phyloP scores from a whole-genome alignment of 331 rosid species.

The Spiraea crenata region DNA sequence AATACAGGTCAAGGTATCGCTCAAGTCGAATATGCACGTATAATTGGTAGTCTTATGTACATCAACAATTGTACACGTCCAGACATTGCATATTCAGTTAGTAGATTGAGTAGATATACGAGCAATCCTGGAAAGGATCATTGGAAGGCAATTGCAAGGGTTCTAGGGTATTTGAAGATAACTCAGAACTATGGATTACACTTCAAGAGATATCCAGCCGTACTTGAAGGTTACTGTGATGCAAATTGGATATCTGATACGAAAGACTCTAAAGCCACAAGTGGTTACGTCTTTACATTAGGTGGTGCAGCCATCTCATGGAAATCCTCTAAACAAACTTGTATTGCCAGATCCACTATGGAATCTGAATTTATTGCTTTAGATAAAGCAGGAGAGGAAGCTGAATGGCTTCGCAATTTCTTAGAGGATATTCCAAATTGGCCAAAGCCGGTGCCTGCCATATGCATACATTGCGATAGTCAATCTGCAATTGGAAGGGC shows the following conservation, averaged over 20 bases:
- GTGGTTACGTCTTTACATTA: not conserved
- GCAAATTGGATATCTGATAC: not conserved
- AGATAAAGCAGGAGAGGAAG: not conserved
- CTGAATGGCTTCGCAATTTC: not conserved
- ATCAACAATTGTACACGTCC: not conserved
- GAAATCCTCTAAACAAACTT: not conserved
- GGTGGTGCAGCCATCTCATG: not conserved
- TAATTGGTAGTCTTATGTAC: not conserved
- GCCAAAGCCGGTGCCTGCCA: not conserved
- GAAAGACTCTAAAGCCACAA: not conserved
- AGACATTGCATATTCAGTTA: not conserved
- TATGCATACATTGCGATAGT: not conserved
- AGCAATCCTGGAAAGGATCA: not conserved
- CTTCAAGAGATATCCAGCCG: not conserved
- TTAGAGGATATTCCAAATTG: not conserved
- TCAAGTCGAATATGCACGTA: not conserved
- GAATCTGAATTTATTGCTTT: not conserved
- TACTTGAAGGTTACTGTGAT: not conserved
- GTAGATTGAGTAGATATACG: not conserved
- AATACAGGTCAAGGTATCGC: not conserved
- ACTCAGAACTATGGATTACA: not conserved
- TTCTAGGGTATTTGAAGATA: not conserved
- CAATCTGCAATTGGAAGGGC: not conserved
- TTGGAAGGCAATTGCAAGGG: not conserved
- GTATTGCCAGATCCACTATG: not conserved